Evolutionary conservation across 2,329 filamentous ascomycete species (phyloP), one percentile per base, ranked within the genome.

Genomic region (Fusarium sacchari): DNA sequence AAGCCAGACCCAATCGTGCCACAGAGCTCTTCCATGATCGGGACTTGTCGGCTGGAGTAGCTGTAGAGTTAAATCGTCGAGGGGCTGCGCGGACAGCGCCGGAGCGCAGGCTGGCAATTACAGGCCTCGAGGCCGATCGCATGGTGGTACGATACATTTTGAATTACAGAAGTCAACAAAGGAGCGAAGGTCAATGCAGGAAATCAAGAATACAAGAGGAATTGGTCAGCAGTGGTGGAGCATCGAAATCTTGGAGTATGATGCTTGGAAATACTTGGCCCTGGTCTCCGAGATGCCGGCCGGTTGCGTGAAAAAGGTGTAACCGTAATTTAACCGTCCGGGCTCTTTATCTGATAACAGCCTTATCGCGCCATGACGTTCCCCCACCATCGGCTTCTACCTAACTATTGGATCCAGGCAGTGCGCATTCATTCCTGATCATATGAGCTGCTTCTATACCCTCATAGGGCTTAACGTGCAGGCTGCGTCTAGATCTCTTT

Each of bases 1-100:
- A 87, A 1, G 94, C 95, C 63, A 96, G 80, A 74, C 91, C 94
- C 89, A 94, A 92, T 85, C 96, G 89, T 78, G 89, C 81, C 8
- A 87, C 88, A 58, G 91, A 87, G 81, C 91, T 92, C 88, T 95
- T 97, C 93, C 94, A 97, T 81, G 91, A 93, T 81, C 94, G 86
- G 78, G 90, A 90, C 84, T 91, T 93, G 79, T 89, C 85, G 74
- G 90, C 86, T 7, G 92, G 81, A 18, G 80, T 72, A 7, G 80
- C 68, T 62, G 89, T 89, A 63, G 87, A 89, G 71, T 86, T 83
- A 71, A 89, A 86, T 73, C 88, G 86, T 72, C 87, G 84, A 52
- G 85, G 82, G 40, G 81, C 81, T 50, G 82, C 78, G 60, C 82
- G 79, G 74, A 84, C 62, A n/a, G 78, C 75, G 20, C 82, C 79